phyloP scores from a whole-genome alignment of 192 early-diverging fungal species.

The Backusella morwellensis region DNA sequence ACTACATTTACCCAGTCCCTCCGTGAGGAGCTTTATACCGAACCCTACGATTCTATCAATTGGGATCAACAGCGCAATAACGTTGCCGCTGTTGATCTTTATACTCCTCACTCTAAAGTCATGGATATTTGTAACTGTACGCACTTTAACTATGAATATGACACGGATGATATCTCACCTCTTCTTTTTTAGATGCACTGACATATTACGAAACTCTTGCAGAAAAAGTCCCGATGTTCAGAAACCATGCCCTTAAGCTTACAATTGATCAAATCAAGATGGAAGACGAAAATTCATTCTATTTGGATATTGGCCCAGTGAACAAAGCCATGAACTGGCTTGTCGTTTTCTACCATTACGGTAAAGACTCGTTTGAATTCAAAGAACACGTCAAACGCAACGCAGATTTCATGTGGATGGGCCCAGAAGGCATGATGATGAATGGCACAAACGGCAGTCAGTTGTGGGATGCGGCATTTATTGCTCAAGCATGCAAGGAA shows the following conservation, averaged over 20 bases:
- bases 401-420: conserved; percentile 93
- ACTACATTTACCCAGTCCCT: conserved; percentile 74
- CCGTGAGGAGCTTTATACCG: conserved; percentile 86
- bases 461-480: conserved; percentile 93
- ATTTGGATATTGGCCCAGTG: conserved; percentile 90
- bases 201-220: conserved; percentile 76
- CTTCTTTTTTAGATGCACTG: conserved; percentile 40
- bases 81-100: conserved; percentile 78
- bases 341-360: conserved; percentile 81
- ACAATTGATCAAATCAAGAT: conserved; percentile 78
- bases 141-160: not conserved
- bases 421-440: conserved; percentile 86
- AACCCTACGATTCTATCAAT: conserved; percentile 82
- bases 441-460: conserved; percentile 97
- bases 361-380: conserved; percentile 80
- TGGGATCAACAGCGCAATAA: conserved; percentile 85
- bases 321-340: conserved; percentile 95
- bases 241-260: conserved; percentile 69
- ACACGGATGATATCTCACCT: not conserved
- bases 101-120: conserved; percentile 78
- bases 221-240: conserved; percentile 41
- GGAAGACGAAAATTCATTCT: conserved; percentile 90
- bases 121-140: conserved; percentile 73
- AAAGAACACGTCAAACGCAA: conserved; percentile 65
- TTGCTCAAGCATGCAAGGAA: conserved; percentile 83